These are phyloP conservation scores for Leccinum uliginosum DNA, from an alignment of 768 basidiomycete genomes.

Conservation along the genomic window DNA sequence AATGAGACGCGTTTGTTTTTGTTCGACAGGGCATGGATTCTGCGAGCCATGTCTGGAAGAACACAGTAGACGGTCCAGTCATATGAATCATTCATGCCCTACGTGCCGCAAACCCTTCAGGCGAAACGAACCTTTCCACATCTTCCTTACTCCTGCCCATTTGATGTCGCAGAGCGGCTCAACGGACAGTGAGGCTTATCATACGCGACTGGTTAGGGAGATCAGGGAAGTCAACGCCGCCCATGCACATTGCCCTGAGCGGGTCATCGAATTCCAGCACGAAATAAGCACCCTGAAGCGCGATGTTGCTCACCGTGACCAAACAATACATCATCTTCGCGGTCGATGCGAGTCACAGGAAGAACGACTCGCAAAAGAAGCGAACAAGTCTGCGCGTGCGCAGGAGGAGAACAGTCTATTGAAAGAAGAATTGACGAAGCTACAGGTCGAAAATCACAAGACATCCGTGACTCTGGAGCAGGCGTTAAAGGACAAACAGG, in stretches of 20 bases:
- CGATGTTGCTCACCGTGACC: neutral
- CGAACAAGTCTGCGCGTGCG: neutral
- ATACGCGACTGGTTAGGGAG: slow-evolving; percentile 11
- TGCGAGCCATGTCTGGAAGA: slow-evolving; percentile 27
- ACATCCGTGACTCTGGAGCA: slow-evolving; percentile 11
- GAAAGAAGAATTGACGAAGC: slow-evolving; percentile 19
- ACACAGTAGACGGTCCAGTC: slow-evolving; percentile 6
- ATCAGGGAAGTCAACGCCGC: slow-evolving; percentile 8
- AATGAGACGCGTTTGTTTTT: slow-evolving; percentile 10
- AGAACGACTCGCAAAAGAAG: slow-evolving; percentile 9
- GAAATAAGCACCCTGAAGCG: slow-evolving; percentile 12
- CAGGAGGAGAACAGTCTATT: slow-evolving; percentile 11
- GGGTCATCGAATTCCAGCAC: slow-evolving; percentile 4
- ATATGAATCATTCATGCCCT: slow-evolving; percentile 17
- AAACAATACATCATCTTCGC: slow-evolving; percentile 13
- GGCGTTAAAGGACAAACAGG: slow-evolving; percentile 13
- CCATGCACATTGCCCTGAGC: slow-evolving; percentile 14
- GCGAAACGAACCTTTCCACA: slow-evolving; percentile 24
- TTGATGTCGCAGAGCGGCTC: slow-evolving; percentile 3
- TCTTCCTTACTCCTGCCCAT: slow-evolving; percentile 24
- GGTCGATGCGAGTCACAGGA: slow-evolving; percentile 13
- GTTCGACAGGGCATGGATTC: slow-evolving; percentile 29
- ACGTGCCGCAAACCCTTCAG: slow-evolving; percentile 27
- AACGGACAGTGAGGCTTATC: slow-evolving; percentile 2
- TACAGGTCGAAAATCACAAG: slow-evolving; percentile 25